Conservation (phyloP, 495 filamentous ascomycete genomes). For the Trichocladium antarcticum region DNA sequence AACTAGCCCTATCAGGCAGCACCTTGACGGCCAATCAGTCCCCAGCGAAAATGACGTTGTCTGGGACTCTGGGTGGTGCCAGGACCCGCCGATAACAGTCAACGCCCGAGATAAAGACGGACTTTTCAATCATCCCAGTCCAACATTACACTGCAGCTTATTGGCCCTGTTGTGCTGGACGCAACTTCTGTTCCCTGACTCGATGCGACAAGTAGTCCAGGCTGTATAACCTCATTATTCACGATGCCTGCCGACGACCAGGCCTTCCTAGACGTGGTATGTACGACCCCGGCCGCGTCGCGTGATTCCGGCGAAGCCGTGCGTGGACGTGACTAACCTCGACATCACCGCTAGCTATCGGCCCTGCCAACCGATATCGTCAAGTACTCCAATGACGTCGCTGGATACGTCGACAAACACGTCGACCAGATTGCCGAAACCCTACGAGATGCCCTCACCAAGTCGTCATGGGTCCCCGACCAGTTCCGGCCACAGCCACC, state of each 20-base stretch:
- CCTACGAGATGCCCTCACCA: conserved; percentile 51
- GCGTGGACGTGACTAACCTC: too few relatives aligned
- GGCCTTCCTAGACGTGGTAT: conserved; percentile 50
- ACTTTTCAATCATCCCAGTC: neutral
- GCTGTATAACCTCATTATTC: neutral
- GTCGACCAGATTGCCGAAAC: conserved; percentile 56
- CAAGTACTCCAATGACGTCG: conserved; percentile 37
- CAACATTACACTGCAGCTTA: neutral
- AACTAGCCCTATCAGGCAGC: neutral
- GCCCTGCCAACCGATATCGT: conserved; percentile 59
- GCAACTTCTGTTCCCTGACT: neutral
- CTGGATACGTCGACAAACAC: conserved; percentile 64
- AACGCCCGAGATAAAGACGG: conserved; percentile 1
- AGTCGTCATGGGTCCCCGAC: conserved; percentile 59
- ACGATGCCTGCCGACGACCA: conserved; percentile 53
- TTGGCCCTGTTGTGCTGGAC: neutral
- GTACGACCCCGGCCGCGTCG: conserved; percentile 8
- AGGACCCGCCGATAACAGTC: conserved; percentile 6
- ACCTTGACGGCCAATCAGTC: conserved; percentile 3
- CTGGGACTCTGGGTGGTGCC: too few relatives aligned
- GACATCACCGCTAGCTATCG: conserved; percentile 41
- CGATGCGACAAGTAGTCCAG: neutral
- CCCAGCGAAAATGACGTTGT: conserved; percentile 3
- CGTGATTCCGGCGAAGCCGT: neutral
- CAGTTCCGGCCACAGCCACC: conserved; percentile 49